A percentile compares a stretch with the other conserved stretches of the same genome.
phyloP scores from a whole-genome alignment of 805 yeast species.

The Wickerhamiella siamensis region DNA sequence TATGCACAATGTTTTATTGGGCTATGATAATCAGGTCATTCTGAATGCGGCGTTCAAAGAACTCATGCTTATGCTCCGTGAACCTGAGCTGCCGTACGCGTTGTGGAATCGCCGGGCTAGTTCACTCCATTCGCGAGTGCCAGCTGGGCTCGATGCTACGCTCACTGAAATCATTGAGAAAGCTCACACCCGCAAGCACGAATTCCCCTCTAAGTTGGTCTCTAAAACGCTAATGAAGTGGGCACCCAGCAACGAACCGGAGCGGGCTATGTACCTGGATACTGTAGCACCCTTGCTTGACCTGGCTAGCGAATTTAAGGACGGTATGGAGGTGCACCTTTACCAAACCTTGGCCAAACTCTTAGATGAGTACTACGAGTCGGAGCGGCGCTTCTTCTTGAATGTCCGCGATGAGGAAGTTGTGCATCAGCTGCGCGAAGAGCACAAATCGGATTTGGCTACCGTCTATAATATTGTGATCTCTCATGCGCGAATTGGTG shows the following conservation, averaged over 20 bases:
- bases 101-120: conserved; percentile 81
- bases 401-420: conserved; percentile 68
- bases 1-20: conserved; percentile 66
- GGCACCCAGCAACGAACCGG: conserved; percentile 36
- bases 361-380: conserved; percentile 56
- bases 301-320: conserved; percentile 52
- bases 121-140: conserved; percentile 84
- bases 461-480: conserved; percentile 60
- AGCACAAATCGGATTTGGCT: conserved; percentile 58
- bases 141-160: conserved; percentile 56
- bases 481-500: conserved; percentile 86
- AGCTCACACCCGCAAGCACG: conserved; percentile 47
- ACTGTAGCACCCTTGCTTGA: conserved; percentile 60
- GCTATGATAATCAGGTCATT: conserved; percentile 91
- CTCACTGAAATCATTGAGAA: conserved; percentile 55
- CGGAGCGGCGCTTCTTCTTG: conserved; percentile 64
- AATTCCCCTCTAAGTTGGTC: conserved; percentile 87
- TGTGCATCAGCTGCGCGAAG: conserved; percentile 74
- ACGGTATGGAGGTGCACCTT: conserved; percentile 78
- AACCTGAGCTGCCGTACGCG: conserved; percentile 76
- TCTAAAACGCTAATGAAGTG: conserved; percentile 57
- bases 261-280: conserved; percentile 33
- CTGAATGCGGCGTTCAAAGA: conserved; percentile 70
- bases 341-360: conserved; percentile 56
- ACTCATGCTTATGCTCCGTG: conserved; percentile 56